Conservation (phyloP, 805 yeast species). For the Teunomyces stri region DNA sequence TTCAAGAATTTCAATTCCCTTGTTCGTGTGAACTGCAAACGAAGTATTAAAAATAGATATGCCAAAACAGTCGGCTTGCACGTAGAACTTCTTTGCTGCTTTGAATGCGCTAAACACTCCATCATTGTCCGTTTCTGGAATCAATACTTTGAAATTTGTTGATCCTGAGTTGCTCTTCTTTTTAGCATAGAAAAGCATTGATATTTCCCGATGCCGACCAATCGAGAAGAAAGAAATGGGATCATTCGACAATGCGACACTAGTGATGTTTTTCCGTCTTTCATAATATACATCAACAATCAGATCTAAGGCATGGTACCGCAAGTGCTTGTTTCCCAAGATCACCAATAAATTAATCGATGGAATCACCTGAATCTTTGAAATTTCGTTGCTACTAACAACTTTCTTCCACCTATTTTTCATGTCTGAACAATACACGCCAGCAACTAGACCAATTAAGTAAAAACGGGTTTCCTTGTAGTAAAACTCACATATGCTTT, state of each 20-base stretch:
- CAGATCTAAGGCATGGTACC: conserved; percentile 62
- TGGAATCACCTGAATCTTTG: conserved; percentile 60
- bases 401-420: conserved; percentile 59
- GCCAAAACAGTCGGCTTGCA: conserved; percentile 57
- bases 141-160: conserved; percentile 56
- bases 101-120: conserved; percentile 41
- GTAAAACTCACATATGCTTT: conserved; percentile 46
- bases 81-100: conserved; percentile 44
- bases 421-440: conserved; percentile 55
- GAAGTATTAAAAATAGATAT: conserved; percentile 64
- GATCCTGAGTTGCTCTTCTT: conserved; percentile 44
- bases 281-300: conserved; percentile 58
- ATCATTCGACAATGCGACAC: conserved; percentile 49
- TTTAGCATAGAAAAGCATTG: conserved; percentile 55
- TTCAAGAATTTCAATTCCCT: conserved; percentile 65
- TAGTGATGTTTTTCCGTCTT: conserved; percentile 36
- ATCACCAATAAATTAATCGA: conserved; percentile 55
- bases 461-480: conserved; percentile 45
- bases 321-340: conserved; percentile 55
- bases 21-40: conserved; percentile 62
- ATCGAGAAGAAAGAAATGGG: conserved; percentile 56
- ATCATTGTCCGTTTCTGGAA: conserved; percentile 55
- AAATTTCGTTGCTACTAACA: conserved; percentile 49
- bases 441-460: conserved; percentile 61
- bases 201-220: conserved; percentile 66